phyloP scores from a whole-genome alignment of 768 basidiomycete species.

The Agaricus blazei region DNA sequence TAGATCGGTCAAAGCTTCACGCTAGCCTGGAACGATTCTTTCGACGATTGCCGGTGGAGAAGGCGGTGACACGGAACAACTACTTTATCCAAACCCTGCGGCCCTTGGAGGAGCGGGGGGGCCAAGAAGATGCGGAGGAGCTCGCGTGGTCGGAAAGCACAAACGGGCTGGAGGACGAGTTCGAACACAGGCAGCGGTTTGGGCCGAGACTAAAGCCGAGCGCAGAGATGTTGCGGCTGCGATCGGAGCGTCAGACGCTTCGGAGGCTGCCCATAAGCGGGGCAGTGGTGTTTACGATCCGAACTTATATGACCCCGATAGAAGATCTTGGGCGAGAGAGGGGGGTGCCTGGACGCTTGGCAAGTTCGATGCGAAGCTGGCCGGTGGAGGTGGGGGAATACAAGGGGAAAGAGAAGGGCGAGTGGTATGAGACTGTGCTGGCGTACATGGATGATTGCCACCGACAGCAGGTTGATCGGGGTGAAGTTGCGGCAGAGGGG shows the following conservation, averaged over 20 bases:
- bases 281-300: constrained; percentile 64
- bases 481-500: constrained; percentile 9
- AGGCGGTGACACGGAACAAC: constrained; percentile 70
- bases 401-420: constrained; percentile 31
- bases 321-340: constrained; percentile 46
- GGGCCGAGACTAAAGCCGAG: constrained; percentile 17
- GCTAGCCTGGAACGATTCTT: constrained; percentile 68
- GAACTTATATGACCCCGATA: constrained; percentile 57
- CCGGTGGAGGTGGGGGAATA: constrained; percentile 53
- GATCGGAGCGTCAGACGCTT: constrained; percentile 64
- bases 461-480: constrained; percentile 11
- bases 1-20: constrained; percentile 60
- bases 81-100: constrained; percentile 39
- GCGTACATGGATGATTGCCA: constrained; percentile 30
- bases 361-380: constrained; percentile 62
- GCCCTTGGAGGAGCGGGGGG: constrained; percentile 10
- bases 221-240: constrained; percentile 45
- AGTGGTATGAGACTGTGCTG: constrained; percentile 27
- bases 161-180: constrained; percentile 49
- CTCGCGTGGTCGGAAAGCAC: constrained; percentile 58
- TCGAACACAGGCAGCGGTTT: constrained; percentile 20
- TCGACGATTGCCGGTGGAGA: constrained; percentile 56
- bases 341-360: constrained; percentile 58
- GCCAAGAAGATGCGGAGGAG: constrained; percentile 53
- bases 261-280: constrained; percentile 59